phyloP scores from a whole-genome alignment of 2,329 filamentous ascomycete genomes.

The Epichloe gansuensis region DNA sequence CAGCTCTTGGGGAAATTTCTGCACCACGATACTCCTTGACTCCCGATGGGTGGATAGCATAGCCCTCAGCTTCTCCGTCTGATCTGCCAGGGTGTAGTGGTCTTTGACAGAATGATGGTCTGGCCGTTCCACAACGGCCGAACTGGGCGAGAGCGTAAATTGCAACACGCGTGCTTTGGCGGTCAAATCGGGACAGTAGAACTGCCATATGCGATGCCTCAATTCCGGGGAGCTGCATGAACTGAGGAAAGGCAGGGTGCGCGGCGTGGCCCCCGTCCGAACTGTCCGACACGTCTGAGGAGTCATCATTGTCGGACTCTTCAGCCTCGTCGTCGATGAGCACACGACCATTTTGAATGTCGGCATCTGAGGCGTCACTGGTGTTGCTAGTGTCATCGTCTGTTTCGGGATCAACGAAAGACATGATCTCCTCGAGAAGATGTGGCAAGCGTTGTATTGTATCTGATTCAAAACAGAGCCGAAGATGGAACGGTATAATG shows the following conservation, averaged over 20 bases:
- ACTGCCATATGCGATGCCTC: slow-evolving; percentile 21
- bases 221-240: slow-evolving; percentile 20
- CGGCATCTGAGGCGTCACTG: slow-evolving; percentile 3
- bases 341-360: background rate
- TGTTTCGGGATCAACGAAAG: background rate
- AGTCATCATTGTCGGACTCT: slow-evolving; percentile 2
- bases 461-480: background rate
- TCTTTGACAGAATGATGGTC: slow-evolving; percentile 11
- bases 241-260: slow-evolving; percentile 13
- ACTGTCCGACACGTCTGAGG: background rate
- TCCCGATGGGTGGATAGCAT: slow-evolving; percentile 24
- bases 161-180: slow-evolving; percentile 12
- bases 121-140: slow-evolving; percentile 4
- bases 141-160: slow-evolving; percentile 5
- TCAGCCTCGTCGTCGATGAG: slow-evolving; percentile 9
- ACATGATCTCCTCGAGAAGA: background rate
- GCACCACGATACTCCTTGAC: slow-evolving; percentile 22
- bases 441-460: background rate
- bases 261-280: background rate
- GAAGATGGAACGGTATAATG: background rate
- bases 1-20: slow-evolving; percentile 21
- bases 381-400: slow-evolving; percentile 1
- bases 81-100: slow-evolving; percentile 13
- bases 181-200: slow-evolving; percentile 19
- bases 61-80: slow-evolving; percentile 17